Conservation (phyloP, 768 basidiomycete genomes). For the Kondoa subrosea region DNA sequence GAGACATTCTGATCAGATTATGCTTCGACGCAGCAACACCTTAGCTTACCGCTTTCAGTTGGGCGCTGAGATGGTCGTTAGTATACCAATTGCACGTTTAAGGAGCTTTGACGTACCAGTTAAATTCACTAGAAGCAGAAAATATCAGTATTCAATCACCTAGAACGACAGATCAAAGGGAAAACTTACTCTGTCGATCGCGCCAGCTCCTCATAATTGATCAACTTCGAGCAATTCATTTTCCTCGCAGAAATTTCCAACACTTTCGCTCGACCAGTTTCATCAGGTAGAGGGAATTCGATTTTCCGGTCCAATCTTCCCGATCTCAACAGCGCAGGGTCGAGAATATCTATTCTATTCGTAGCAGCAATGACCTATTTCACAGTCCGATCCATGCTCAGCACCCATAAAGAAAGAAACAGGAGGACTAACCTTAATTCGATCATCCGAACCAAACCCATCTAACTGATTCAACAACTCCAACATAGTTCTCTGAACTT, state of each 20-base stretch:
- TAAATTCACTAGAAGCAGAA: neutral
- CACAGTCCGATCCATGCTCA: constrained; percentile 7
- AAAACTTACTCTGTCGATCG: constrained; percentile 93
- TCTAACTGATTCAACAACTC: constrained; percentile 95
- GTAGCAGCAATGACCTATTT: constrained; percentile 89
- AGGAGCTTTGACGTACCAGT: no score
- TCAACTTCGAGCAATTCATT: constrained; percentile 69
- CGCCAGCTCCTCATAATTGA: constrained; percentile 93
- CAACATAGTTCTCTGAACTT: constrained; percentile 99
- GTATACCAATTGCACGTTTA: no score
- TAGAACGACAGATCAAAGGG: constrained; percentile 36
- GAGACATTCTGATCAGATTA: neutral
- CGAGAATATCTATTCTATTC: constrained; percentile 94
- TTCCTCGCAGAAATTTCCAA: constrained; percentile 94
- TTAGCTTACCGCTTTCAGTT: no score
- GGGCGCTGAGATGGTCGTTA: no score
- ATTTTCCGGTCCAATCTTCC: constrained; percentile 96
- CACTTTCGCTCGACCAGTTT: constrained; percentile 88
- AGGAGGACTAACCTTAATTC: constrained; percentile 64
- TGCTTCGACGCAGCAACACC: no score
- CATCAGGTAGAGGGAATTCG: constrained; percentile 92
- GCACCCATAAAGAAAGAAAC: neutral
- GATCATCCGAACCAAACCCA: constrained; percentile 88
- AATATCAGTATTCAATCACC: neutral
- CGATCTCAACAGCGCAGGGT: constrained; percentile 93